Evolutionary conservation across 2,329 filamentous ascomycete genomes (phyloP).

Genomic region (Hansfordia pulvinata): DNA sequence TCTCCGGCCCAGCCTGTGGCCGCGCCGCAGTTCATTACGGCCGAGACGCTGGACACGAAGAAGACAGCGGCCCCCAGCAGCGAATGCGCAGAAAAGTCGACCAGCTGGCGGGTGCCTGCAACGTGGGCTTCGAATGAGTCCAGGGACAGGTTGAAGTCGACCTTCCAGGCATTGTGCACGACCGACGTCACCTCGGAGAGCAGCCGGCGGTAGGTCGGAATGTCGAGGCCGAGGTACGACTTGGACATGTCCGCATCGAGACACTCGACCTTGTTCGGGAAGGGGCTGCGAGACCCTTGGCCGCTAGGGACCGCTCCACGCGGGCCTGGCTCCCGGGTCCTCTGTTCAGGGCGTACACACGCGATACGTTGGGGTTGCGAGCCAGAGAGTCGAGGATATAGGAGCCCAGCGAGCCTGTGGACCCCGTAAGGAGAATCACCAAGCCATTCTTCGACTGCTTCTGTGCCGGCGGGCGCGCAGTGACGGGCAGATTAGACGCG

Average conservation of each 20-base stretch:
- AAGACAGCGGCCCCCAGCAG: constrained; percentile 6
- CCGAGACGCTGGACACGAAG: constrained; percentile 9
- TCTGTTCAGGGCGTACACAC: constrained; percentile 9
- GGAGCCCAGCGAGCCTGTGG: constrained; percentile 10
- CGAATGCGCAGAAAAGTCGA: constrained; percentile 8
- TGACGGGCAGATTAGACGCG: constrained; percentile 4
- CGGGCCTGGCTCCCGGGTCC: constrained; percentile 3
- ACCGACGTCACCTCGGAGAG: constrained; percentile 4
- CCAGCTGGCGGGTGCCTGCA: constrained; percentile 3
- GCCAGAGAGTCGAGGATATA: constrained; percentile 9
- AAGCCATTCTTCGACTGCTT: not conserved
- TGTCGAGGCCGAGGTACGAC: constrained; percentile 7
- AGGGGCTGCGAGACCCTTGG: constrained; percentile 4
- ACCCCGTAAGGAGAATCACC: constrained; percentile 10
- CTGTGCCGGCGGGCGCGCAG: constrained; percentile 1
- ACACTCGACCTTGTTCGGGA: constrained; percentile 5
- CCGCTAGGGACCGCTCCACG: constrained; percentile 4
- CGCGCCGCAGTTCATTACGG: constrained; percentile 3
- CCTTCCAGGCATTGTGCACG: constrained; percentile 9
- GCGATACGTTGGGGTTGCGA: constrained; percentile 2
- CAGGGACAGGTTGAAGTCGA: constrained; percentile 10
- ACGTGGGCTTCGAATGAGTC: constrained; percentile 6
- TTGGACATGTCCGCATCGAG: constrained; percentile 6
- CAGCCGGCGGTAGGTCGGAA: constrained; percentile 4
- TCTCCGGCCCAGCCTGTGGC: not conserved